Evolutionary conservation across 2,329 filamentous ascomycete genomes (phyloP), one percentile per base, ranked within the genome.

Genomic region (Grosmannia penicillata): DNA sequence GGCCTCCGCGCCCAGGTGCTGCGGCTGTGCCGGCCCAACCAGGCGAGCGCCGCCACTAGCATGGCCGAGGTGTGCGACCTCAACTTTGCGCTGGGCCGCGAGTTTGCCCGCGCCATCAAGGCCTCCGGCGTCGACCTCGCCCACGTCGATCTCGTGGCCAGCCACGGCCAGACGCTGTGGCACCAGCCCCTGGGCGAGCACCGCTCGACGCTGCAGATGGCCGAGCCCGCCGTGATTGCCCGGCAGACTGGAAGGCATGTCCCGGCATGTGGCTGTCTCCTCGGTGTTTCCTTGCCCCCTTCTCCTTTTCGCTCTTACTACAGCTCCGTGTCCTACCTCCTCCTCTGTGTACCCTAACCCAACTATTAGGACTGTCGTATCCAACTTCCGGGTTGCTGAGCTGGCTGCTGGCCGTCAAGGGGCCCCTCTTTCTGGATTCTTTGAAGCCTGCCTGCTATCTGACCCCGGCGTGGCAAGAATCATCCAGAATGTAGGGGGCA

Each of bases 31-130:
- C 34, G 34, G 26, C 34, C 34, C 3, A 15, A 36, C 34, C 10
- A 27, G 26, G 34, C 17, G 1, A 19, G 24, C 18, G 25, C 34
- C 14, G 34, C 32, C 19, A 33, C 34, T 10, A 28, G 10, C 34
- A 36, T 36, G 34, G 34, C 34, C 24, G 34, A 36, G 18, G 34
- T 36, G 34, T 36, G 34, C 26, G 34, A 36, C 8, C 34, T 36
- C 34, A 36, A 36, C 26, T 36, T 36, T 23, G 34, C 34, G 17
- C 25, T 36, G 10, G 34, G 34, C 17, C 34, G 34, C 17, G 34
- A 36, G 34, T 36, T 36, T 36, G 24, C 34, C 8, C 24, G 34
- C 7, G 34, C 34, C 15, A 17, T 36, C 18, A 25, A 28, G 34
- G 24, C 25, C 10, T 36, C 34, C 11, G 34, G 34, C 24, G 25